phyloP scores from a whole-genome alignment of 75 land plant genomes.

The Azolla pinnata region DNA sequence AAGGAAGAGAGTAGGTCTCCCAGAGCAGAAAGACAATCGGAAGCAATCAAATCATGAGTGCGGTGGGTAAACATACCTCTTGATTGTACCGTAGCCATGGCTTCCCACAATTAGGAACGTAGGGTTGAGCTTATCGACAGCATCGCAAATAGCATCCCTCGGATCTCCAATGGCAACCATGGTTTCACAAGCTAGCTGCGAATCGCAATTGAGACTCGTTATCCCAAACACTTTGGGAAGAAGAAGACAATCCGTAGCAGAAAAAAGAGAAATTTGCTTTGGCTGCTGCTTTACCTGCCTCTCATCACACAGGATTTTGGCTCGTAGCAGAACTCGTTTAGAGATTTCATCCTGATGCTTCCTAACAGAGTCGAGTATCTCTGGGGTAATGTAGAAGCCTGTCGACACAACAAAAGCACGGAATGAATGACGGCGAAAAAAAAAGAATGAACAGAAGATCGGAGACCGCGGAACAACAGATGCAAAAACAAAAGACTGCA shows the following conservation, averaged over 20 bases:
- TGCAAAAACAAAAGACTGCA: no score
- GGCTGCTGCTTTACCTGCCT: constrained; percentile 13
- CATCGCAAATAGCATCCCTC: constrained; percentile 23
- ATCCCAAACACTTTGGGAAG: no score
- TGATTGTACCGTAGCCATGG: constrained; percentile 22
- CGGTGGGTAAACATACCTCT: constrained; percentile 14
- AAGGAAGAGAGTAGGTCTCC: no score
- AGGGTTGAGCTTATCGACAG: constrained; percentile 11
- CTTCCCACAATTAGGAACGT: constrained; percentile 21
- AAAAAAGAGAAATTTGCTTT: no score
- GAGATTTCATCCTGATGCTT: constrained; percentile 23
- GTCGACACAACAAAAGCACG: no score
- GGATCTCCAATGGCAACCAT: constrained; percentile 19
- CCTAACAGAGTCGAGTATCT: constrained; percentile 31
- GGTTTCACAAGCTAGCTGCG: constrained; percentile 15
- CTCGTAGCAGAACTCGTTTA: constrained; percentile 43
- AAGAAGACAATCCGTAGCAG: no score
- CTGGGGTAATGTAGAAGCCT: constrained; percentile 39
- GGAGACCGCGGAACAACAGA: no score
- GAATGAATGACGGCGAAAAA: no score
- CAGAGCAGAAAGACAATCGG: no score
- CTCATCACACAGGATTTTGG: constrained; percentile 29
- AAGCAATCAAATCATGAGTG: no score
- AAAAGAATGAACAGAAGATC: no score
- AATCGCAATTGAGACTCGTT: no score